phyloP scores from a whole-genome alignment of 352 stramenopile genomes.

The Peronosclerospora sorghi region DNA sequence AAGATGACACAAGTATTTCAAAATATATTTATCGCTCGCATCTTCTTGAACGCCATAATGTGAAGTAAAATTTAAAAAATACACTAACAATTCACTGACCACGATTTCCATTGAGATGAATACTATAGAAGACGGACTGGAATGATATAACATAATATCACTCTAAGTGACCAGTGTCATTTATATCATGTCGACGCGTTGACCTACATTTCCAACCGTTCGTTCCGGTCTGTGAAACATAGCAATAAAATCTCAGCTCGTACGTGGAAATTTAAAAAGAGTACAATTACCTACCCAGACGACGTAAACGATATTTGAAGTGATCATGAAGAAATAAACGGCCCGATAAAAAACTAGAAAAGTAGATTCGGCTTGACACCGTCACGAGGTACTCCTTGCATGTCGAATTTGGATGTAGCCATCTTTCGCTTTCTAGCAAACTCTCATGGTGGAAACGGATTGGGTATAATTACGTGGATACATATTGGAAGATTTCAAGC shows the following conservation, averaged over 20 bases:
- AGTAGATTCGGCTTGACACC: conserved; percentile 72
- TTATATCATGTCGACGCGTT: background rate
- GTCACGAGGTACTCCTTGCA: conserved; percentile 66
- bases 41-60: conserved; percentile 65
- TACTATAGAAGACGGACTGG: conserved; percentile 54
- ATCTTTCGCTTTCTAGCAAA: conserved; percentile 24
- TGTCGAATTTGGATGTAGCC: conserved; percentile 23
- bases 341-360: conserved; percentile 64
- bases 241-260: background rate
- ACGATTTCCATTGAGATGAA: conserved; percentile 78
- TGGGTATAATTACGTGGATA: no score
- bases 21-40: conserved; percentile 12
- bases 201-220: conserved; percentile 64
- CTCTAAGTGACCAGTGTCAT: background rate
- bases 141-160: background rate
- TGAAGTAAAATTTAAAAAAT: conserved; percentile 69
- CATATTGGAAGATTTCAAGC: no score
- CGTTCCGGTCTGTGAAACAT: conserved; percentile 33
- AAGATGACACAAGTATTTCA: background rate
- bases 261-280: background rate
- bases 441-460: no score
- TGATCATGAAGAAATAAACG: conserved; percentile 74
- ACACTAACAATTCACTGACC: conserved; percentile 60
- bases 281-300: conserved; percentile 35
- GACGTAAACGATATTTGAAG: conserved; percentile 59